A percentile compares a stretch with the other conserved stretches of the same genome.
These are phyloP conservation scores for Helminthosporium solani DNA, from an alignment of 2,329 filamentous ascomycete genomes.

Conservation along the genomic window DNA sequence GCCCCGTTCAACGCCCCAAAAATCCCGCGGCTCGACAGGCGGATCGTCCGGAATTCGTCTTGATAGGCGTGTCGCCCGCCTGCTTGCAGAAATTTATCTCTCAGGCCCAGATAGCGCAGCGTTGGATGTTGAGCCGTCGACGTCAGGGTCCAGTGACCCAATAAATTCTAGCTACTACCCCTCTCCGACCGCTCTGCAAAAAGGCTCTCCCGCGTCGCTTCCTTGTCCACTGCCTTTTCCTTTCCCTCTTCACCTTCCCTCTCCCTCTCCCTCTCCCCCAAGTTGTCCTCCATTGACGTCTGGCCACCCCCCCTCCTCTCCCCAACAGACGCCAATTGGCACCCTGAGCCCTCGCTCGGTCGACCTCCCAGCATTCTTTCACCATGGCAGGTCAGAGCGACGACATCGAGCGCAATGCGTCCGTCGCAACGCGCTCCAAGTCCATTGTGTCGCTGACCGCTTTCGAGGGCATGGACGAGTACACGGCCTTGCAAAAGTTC, in stretches of 20 bases:
- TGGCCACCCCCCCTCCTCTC: neutral
- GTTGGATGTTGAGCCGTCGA: slow-evolving; percentile 5
- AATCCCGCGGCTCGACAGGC: slow-evolving; percentile 12
- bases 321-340: neutral
- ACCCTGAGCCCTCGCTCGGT: neutral
- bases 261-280: neutral
- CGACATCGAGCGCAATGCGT: slow-evolving; percentile 35
- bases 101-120: neutral
- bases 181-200: neutral
- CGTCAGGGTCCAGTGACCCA: slow-evolving; percentile 11
- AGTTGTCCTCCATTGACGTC: neutral
- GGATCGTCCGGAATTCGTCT: slow-evolving; percentile 10
- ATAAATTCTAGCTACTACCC: slow-evolving; percentile 13
- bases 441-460: slow-evolving; percentile 38
- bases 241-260: neutral
- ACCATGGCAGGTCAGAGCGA: slow-evolving; percentile 23
- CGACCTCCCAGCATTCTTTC: slow-evolving; percentile 1
- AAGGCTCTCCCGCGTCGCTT: slow-evolving; percentile 6
- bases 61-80: slow-evolving; percentile 5
- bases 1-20: slow-evolving; percentile 1
- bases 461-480: slow-evolving; percentile 59
- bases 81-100: slow-evolving; percentile 5
- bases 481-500: slow-evolving; percentile 65
- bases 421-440: slow-evolving; percentile 34
- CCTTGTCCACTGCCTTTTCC: slow-evolving; percentile 3